These are phyloP conservation scores for Lecanicillium sp. DNA, from an alignment of 2,329 filamentous ascomycete species.

Conservation along the genomic window DNA sequence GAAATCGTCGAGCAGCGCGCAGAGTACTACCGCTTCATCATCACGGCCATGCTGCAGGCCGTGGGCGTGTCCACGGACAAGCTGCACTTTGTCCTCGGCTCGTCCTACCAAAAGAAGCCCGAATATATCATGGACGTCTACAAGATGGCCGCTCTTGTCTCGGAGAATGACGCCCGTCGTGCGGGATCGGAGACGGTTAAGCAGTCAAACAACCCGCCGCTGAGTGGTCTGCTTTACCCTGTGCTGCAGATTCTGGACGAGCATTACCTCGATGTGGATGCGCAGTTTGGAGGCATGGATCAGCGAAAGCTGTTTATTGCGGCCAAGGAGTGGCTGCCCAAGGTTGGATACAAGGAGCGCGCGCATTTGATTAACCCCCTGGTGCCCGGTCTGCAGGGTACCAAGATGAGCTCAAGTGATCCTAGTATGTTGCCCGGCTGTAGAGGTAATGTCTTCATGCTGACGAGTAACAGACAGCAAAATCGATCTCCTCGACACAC, in stretches of 20 bases:
- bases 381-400: constrained; percentile 76
- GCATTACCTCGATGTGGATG: constrained; percentile 78
- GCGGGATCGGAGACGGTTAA: constrained; percentile 93
- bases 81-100: constrained; percentile 77
- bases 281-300: constrained; percentile 73
- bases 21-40: constrained; percentile 73
- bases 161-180: constrained; percentile 77
- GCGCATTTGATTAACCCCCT: constrained; percentile 54
- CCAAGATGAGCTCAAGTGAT: constrained; percentile 79
- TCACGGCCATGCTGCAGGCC: constrained; percentile 66
- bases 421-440: constrained; percentile 45
- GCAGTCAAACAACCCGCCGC: constrained; percentile 68
- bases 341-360: constrained; percentile 69
- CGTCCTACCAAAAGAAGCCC: constrained; percentile 64
- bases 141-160: constrained; percentile 60
- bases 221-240: constrained; percentile 41
- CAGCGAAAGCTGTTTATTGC: constrained; percentile 85
- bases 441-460: too few relatives aligned
- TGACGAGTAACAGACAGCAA: constrained; percentile 55
- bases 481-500: constrained; percentile 81
- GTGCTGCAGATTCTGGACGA: constrained; percentile 81
- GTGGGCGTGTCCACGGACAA: constrained; percentile 72
- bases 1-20: constrained; percentile 78
- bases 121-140: constrained; percentile 87
- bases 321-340: constrained; percentile 76